A percentile compares a stretch with the other conserved stretches of the same genome.
Evolutionary conservation across 208 protist species (phyloP).

Genomic region (Angomonas deanei): DNA sequence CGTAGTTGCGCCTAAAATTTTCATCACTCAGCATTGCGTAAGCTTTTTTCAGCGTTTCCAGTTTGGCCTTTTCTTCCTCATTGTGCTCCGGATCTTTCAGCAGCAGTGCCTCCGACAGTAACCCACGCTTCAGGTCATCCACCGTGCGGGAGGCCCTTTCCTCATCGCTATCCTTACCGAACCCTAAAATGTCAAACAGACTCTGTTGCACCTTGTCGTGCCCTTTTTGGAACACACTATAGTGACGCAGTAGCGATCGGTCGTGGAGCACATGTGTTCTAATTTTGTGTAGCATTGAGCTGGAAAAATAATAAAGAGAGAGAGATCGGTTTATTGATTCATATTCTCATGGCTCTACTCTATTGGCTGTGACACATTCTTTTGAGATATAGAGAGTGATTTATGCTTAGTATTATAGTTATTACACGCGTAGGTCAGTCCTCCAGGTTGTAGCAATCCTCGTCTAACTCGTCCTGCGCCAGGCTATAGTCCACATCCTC

Average conservation of each 20-base stretch:
- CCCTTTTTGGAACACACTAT: conserved; percentile 62
- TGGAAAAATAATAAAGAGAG: not conserved
- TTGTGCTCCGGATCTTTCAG: conserved; percentile 51
- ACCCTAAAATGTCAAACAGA: conserved; percentile 67
- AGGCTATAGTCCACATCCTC: conserved; percentile 71
- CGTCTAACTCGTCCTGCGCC: conserved; percentile 27
- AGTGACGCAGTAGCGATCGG: not conserved
- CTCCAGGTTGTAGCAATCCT: conserved; percentile 70
- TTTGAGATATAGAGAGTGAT: too few species aligned
- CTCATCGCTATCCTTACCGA: conserved; percentile 48
- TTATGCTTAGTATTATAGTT: too few species aligned
- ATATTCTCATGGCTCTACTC: too few species aligned
- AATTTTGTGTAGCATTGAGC: too few species aligned
- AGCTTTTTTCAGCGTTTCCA: conserved; percentile 48
- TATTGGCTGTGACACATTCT: too few species aligned
- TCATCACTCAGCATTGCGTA: conserved; percentile 51
- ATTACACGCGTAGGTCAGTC: too few species aligned
- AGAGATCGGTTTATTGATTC: too few species aligned
- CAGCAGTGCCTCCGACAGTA: conserved; percentile 54
- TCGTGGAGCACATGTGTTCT: too few species aligned
- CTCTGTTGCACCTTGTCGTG: conserved; percentile 52
- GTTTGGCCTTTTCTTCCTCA: conserved; percentile 26
- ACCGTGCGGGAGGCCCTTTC: conserved; percentile 46
- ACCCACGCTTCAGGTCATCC: conserved; percentile 58
- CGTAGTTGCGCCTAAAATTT: conserved; percentile 55